Base-by-base conservation (phyloP, 1,139 yeast genomes). In the Blastobotrys elegans region DNA sequence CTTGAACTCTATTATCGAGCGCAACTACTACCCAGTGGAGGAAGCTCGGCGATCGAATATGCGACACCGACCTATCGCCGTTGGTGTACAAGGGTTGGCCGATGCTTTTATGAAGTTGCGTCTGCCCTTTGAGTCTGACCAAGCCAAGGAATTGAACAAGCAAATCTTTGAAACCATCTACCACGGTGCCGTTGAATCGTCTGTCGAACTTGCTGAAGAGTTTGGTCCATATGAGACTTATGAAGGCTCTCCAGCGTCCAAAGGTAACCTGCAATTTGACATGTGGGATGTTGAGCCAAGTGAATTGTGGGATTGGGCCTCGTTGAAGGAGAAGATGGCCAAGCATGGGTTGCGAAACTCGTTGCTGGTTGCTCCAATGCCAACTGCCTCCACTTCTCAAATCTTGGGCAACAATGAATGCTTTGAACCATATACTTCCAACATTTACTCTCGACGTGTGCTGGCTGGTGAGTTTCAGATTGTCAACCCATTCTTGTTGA, bases 301-400 rank as follows among this genome's bases (percentile, higher is more conserved):
- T 14, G 77, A 73, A 27, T 70, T 82, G 46, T 82, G 82, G 77
- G 80, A 87, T 64, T 87, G 96, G 96, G 85, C 79, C 56, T 57
- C 69, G 14, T 69, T 86, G 60, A 87, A 85, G 69, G 74, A 68
- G 29, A 72, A 79, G 47, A 67, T 87, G 58, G 72, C 73, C 53
- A 69, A 72, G 60, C 70, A 79, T 62, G 96, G 96, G 45, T 57
- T 87, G 50, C 74, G 96, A 62, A 87, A 87, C 74, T 87, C 96
- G 14, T 70, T 87, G 59, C 72, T 88, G 48, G 86, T 86, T 48
- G 96, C 95, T 2, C 95, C 95, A 42, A 87, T 87, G 96, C 96
- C 96, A 39, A 87, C 96, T 27, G 96, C 96, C 1, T 86, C 95
- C 2, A 87, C 96, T 1, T 88, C 96, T 16, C 95, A 87, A 69